Percentiles rank a stretch among this genome's conserved stretches.
phyloP scores from a whole-genome alignment of 805 yeast species.

The Teunomyces stri region DNA sequence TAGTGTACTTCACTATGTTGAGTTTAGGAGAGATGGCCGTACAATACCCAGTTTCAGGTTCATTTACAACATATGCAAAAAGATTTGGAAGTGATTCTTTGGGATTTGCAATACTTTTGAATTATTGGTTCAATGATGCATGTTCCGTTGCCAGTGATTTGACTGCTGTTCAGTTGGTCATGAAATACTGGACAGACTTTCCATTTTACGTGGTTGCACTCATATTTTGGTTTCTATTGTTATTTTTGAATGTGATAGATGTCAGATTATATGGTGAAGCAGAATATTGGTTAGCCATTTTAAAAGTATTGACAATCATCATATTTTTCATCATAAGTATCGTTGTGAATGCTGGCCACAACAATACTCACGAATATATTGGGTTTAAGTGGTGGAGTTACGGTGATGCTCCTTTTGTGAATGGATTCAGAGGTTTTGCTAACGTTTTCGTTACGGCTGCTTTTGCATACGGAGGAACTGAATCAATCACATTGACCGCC shows the following conservation, averaged over 20 bases:
- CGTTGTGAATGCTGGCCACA: conserved; percentile 59
- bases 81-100: conserved; percentile 50
- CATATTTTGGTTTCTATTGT: conserved; percentile 51
- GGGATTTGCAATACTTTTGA: conserved; percentile 51
- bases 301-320: conserved; percentile 50
- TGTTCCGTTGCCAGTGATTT: conserved; percentile 48
- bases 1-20: conserved; percentile 53
- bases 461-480: conserved; percentile 51
- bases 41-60: conserved; percentile 53
- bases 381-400: conserved; percentile 44
- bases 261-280: conserved; percentile 43
- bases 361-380: conserved; percentile 38
- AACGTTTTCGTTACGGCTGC: conserved; percentile 50
- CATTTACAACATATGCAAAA: conserved; percentile 49
- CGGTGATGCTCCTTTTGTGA: conserved; percentile 53
- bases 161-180: conserved; percentile 45
- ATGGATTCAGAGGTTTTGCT: conserved; percentile 53
- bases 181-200: conserved; percentile 48
- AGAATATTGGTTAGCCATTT: conserved; percentile 37
- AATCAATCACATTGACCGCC: conserved; percentile 34
- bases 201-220: conserved; percentile 52
- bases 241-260: conserved; percentile 39
- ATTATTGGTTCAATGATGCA: conserved; percentile 53
- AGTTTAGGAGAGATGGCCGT: conserved; percentile 58
- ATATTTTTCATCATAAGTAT: conserved; percentile 57